phyloP scores from a whole-genome alignment of 2,329 filamentous ascomycete genomes.

The Lachnellula cervina region DNA sequence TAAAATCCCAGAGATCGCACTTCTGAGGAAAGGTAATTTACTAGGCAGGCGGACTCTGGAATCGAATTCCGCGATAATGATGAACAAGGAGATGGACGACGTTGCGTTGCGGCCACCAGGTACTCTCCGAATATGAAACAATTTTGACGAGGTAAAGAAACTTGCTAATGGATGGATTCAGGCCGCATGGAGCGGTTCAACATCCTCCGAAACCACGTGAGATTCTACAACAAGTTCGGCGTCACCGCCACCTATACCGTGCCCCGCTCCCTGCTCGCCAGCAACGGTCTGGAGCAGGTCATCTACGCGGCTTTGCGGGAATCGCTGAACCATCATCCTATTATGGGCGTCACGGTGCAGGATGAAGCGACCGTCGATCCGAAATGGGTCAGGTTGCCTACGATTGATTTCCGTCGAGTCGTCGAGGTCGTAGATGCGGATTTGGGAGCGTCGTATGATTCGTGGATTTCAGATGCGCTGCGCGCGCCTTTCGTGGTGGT shows the following conservation, averaged over 20 bases:
- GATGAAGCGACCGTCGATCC: constrained; percentile 11
- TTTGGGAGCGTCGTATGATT: constrained; percentile 3
- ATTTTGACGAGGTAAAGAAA: background rate
- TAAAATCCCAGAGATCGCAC: too few species aligned
- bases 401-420: constrained; percentile 11
- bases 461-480: constrained; percentile 12
- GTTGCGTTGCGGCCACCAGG: constrained; percentile 9
- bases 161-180: constrained; percentile 1
- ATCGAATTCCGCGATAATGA: background rate
- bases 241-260: constrained; percentile 17
- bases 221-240: constrained; percentile 21
- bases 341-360: constrained; percentile 16
- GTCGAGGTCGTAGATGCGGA: constrained; percentile 15
- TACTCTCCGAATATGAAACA: background rate
- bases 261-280: constrained; percentile 6
- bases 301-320: constrained; percentile 12
- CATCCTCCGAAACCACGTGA: constrained; percentile 16
- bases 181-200: constrained; percentile 20
- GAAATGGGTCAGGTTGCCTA: constrained; percentile 13
- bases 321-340: constrained; percentile 13
- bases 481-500: constrained; percentile 3
- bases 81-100: background rate
- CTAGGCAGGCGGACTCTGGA: background rate
- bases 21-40: background rate
- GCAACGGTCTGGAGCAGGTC: background rate